Base-by-base conservation (phyloP, 2,329 filamentous ascomycete species). In the Ambrosiella xylebori region DNA sequence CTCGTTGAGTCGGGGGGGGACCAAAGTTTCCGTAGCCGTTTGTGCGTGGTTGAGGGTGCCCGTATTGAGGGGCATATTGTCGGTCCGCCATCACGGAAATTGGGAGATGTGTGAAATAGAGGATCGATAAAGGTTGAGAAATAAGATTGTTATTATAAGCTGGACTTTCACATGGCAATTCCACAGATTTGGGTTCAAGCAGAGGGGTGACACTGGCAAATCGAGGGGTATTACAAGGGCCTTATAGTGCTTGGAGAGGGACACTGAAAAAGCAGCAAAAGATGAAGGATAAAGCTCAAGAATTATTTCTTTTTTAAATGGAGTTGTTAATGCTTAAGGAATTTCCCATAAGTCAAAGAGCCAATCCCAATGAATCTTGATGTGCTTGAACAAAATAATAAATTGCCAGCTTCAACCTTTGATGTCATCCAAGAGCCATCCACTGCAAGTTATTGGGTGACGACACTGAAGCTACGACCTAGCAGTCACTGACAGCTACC, bases 21-120 rank as follows among this genome's bases (percentile, higher is more conserved):
- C 71, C 68, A 63, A 74, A 68, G 60, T 71, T 72, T 40, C 73
- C 74, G 64, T 74, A 74, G 52, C 71, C 69, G 45, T 70, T 69
- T 62, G 70, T 71, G 11, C 52, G 59, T 45, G 41, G 59, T 2
- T 56, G 39, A 49, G 62, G 52, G 38, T 52, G 44, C 36, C 59
- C 56, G 11, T 54, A 56, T 19, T 38, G 13, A 7, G 52, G 56
- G 53, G 52, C 52, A 35, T 58, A 61, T 58, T 57, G 56, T 49
- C 56, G 49, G 44, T 61, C 53, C 15, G 59, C 58, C 59, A 61
- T 61, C 39, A 35, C 44, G 12, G 6, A 38, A 8, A 19, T 15
- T 37, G 12, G 9, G 52, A 15, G 17, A 41, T n/a, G 37, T 17
- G 27, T 45, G 13, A 52, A 13, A 54, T 54, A 12, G n/a, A 47